phyloP scores from a whole-genome alignment of 306 rosid species.

The Canavalia ensiformis region DNA sequence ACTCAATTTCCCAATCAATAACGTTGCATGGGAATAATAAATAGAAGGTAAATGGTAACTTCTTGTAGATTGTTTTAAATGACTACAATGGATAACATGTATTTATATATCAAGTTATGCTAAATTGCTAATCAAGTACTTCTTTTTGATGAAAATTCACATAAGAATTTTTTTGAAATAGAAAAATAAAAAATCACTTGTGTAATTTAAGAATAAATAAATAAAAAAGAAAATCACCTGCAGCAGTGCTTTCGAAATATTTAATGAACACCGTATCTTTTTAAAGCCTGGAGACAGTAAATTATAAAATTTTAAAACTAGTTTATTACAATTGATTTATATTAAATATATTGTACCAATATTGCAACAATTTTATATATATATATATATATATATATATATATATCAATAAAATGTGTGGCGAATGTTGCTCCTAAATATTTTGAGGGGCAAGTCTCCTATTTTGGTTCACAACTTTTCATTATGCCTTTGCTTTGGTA shows the following conservation, averaged over 20 bases:
- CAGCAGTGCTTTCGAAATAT: too few relatives aligned
- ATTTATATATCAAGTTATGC: not conserved
- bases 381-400: too few relatives aligned
- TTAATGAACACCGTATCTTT: too few relatives aligned
- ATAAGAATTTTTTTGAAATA: too few relatives aligned
- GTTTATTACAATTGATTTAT: not conserved
- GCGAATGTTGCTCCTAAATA: conserved; percentile 13
- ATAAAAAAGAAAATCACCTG: too few relatives aligned
- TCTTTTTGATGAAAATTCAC: not conserved
- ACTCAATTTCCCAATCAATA: not conserved
- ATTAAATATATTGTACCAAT: not conserved
- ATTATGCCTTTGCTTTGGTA: conserved; percentile 27
- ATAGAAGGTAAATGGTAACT: not conserved
- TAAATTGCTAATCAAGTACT: not conserved
- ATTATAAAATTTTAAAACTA: not conserved
- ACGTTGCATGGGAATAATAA: not conserved
- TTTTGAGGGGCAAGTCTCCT: conserved; percentile 28
- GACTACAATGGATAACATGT: not conserved
- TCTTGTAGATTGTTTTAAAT: not conserved
- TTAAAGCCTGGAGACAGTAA: not conserved
- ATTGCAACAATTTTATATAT: too few relatives aligned
- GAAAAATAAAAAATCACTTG: too few relatives aligned
- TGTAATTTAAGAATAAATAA: too few relatives aligned
- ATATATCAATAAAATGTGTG: conserved; percentile 14
- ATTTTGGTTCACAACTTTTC: conserved; percentile 23